Evolutionary conservation across 495 filamentous ascomycete species (phyloP).

Genomic region (Delitschia confertaspora): DNA sequence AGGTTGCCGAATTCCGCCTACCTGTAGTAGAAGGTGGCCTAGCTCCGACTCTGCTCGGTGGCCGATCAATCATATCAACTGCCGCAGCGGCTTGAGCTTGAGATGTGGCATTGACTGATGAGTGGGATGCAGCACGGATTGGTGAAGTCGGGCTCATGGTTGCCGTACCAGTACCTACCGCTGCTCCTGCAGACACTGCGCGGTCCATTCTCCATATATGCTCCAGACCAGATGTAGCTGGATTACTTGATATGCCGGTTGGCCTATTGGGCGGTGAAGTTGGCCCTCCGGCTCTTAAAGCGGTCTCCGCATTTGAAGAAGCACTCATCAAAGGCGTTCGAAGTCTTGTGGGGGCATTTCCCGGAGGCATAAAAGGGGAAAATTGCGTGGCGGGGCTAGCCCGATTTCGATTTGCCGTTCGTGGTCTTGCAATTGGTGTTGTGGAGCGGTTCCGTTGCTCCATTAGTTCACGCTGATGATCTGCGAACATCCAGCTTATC

Average conservation of each 20-base stretch:
- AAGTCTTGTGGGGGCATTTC: slow-evolving; percentile 12
- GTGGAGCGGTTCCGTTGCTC: slow-evolving; percentile 19
- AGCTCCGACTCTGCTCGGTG: slow-evolving; percentile 18
- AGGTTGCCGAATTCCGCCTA: slow-evolving; percentile 15
- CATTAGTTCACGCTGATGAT: slow-evolving; percentile 23
- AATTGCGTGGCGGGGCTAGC: slow-evolving; percentile 20
- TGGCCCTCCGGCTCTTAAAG: slow-evolving; percentile 2
- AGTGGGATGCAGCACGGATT: slow-evolving; percentile 3
- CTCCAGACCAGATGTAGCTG: background rate
- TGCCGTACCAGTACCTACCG: too few species aligned
- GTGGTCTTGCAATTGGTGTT: slow-evolving; percentile 29
- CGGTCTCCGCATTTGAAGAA: slow-evolving; percentile 15
- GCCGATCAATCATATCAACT: slow-evolving; percentile 26
- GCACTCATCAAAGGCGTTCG: slow-evolving; percentile 22
- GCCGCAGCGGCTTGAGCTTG: slow-evolving; percentile 10
- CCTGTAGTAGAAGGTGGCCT: slow-evolving; percentile 23
- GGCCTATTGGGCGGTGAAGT: slow-evolving; percentile 13
- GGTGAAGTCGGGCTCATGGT: too few species aligned
- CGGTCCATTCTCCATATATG: slow-evolving; percentile 7
- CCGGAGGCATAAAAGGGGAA: slow-evolving; percentile 18
- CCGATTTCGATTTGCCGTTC: slow-evolving; percentile 29
- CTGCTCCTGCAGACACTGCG: slow-evolving; percentile 9
- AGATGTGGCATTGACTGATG: slow-evolving; percentile 12
- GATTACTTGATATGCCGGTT: background rate
- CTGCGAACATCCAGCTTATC: slow-evolving; percentile 31